Evolutionary conservation across 371 early-diverging fungal species (phyloP), one percentile per base, ranked within the genome.

Genomic region (Rhizopus stolonifer): DNA sequence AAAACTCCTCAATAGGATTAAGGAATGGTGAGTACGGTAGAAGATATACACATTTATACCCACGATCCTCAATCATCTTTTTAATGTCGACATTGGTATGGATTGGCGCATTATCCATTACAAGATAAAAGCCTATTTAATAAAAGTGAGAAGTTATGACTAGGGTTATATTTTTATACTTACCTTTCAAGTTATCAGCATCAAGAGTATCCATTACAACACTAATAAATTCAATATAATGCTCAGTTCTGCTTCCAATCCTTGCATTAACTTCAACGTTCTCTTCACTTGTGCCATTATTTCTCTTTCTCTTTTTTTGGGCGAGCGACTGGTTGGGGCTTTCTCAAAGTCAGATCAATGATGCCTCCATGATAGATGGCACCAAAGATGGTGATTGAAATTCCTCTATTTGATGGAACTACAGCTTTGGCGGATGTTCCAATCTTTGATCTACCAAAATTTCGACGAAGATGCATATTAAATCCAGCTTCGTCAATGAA

Each of bases 361-460:
- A 36, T 36, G 4, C 14, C 38, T 36, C 14, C 38, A 36, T 36
- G 38, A 4, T 47, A 36, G n/a, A 36, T 14, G 7, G 3, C 38
- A n/a, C 38, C 38, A 17, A 36, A 36, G n/a, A 36, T 36, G n/a
- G 38, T 36, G 17, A 36, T 36, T 14, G 38, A n/a, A 36, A 36
- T n/a, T 4, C 42, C 23, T 17, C 42, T 17, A 42, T 17, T 21
- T 21, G 42, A 13, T 21, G 22, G 42, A 53, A 44, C 49, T 53
- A 53, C n/a, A 11, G n/a, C n/a, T n/a, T 49, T 21, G 7, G 43
- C 18, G 5, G 18, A 13, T 6, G 5, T 15, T 18, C 22, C 19
- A 18, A 3, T 9, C 11, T 42, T 21, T 21, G 18, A 25, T 17
- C 29, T 1, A 31, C 46, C 46, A 31, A 26, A 14, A 13, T 34